Evolutionary conservation across 768 basidiomycete genomes (phyloP).

Genomic region (Agrocybe chaxingu): DNA sequence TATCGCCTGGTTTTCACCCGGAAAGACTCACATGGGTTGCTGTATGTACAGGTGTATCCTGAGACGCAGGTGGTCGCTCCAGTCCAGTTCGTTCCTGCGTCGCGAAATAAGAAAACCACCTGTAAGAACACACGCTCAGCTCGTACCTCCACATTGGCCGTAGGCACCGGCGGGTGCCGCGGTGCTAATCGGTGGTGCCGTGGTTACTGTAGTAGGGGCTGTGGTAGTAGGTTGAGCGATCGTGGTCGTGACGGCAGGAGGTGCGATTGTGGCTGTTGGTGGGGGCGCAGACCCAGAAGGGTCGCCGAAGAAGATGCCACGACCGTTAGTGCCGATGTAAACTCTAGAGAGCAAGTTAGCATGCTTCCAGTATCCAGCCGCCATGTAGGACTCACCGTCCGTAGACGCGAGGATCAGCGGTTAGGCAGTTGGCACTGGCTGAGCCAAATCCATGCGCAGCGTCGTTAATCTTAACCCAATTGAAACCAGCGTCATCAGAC

Average conservation of each 20-base stretch:
- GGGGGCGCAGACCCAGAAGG: conserved; percentile 25
- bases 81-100: conserved; percentile 31
- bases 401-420: conserved; percentile 52
- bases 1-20: background rate
- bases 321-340: conserved; percentile 60
- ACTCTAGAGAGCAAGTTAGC: conserved; percentile 31
- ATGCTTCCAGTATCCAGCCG: background rate
- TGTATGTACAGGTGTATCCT: conserved; percentile 32
- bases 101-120: background rate
- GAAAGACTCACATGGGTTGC: conserved; percentile 36
- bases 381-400: conserved; percentile 38
- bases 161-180: conserved; percentile 29
- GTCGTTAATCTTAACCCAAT: conserved; percentile 61
- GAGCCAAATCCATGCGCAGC: conserved; percentile 55
- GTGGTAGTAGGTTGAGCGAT: conserved; percentile 16
- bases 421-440: conserved; percentile 40
- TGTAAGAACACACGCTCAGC: background rate
- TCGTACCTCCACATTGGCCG: conserved; percentile 42
- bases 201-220: conserved; percentile 15
- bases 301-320: conserved; percentile 55
- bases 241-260: conserved; percentile 17
- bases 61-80: conserved; percentile 38
- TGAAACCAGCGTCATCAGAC: conserved; percentile 51
- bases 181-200: conserved; percentile 18
- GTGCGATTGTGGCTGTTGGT: conserved; percentile 23